Percentiles rank a stretch among this genome's conserved stretches.
These are phyloP conservation scores for Lepraria neglecta DNA, from an alignment of 495 filamentous ascomycete genomes.

Conservation along the genomic window DNA sequence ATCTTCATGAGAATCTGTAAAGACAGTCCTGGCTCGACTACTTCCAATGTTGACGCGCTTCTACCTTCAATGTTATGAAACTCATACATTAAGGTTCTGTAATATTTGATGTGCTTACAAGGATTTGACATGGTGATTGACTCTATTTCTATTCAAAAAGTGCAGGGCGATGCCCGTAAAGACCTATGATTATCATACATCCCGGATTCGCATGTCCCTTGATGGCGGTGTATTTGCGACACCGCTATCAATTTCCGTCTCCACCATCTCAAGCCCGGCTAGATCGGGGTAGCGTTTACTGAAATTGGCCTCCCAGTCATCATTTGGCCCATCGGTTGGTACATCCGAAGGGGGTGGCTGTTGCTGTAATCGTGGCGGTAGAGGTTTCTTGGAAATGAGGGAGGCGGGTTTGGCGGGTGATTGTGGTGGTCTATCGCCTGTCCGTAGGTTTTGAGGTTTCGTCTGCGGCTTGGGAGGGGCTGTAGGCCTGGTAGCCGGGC, in stretches of 20 bases:
- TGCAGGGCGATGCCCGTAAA: background rate
- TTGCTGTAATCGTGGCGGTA: conserved; percentile 11
- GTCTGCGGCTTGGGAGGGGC: conserved; percentile 29
- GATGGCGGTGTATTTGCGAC: background rate
- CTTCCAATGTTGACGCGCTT: no score
- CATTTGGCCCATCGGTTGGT: conserved; percentile 23
- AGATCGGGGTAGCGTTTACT: conserved; percentile 76
- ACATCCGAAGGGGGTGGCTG: conserved; percentile 16
- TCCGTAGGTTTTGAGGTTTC: conserved; percentile 28
- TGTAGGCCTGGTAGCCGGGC: conserved; percentile 9
- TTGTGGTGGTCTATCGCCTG: conserved; percentile 22
- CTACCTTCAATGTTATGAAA: no score
- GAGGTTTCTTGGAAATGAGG: conserved; percentile 10
- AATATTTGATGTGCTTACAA: no score
- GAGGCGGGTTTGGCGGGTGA: conserved; percentile 24
- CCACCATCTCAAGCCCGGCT: conserved; percentile 76
- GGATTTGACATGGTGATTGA: background rate
- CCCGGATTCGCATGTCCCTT: conserved; percentile 24
- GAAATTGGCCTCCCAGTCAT: conserved; percentile 70
- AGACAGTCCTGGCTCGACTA: no score
- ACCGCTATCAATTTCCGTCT: conserved; percentile 52
- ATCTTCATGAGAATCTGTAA: no score
- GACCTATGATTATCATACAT: conserved; percentile 17
- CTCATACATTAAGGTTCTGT: no score
- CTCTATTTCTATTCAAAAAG: conserved; percentile 2